Percentiles rank a stretch among this genome's conserved stretches.
These are phyloP conservation scores for Cordyceps tenuipes DNA, from an alignment of 2,329 filamentous ascomycete genomes.

Conservation along the genomic window DNA sequence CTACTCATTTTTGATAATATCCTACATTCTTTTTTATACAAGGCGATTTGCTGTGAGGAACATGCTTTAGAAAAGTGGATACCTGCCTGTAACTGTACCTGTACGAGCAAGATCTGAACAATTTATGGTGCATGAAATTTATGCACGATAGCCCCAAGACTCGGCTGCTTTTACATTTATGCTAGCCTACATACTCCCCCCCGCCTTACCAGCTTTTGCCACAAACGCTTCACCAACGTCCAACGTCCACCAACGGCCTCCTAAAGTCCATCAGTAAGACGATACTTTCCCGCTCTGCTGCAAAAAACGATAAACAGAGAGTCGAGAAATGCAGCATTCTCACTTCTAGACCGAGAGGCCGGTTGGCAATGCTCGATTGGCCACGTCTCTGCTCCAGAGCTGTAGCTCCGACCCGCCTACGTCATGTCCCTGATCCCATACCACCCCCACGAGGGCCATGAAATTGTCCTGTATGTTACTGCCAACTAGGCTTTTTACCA, in stretches of 20 bases:
- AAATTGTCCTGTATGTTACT: slow-evolving; percentile 69
- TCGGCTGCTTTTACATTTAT: too few relatives aligned
- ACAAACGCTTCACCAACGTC: not conserved
- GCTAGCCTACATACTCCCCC: not conserved
- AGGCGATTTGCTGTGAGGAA: not conserved
- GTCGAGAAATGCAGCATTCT: not conserved
- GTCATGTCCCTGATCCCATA: slow-evolving; percentile 68
- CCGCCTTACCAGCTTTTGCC: slow-evolving; percentile 5
- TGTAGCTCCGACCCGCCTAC: not conserved
- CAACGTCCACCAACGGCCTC: not conserved
- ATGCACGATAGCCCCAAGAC: not conserved
- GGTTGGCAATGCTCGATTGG: not conserved
- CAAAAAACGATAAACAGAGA: not conserved
- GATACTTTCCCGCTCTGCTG: not conserved
- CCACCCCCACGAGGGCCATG: slow-evolving; percentile 60
- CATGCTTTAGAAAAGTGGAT: not conserved
- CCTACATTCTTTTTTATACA: too few relatives aligned
- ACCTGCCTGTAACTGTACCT: not conserved
- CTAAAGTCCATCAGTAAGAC: not conserved
- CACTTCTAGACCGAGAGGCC: not conserved
- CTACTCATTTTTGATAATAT: too few relatives aligned
- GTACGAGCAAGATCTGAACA: too few relatives aligned
- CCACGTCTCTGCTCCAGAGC: not conserved
- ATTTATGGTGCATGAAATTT: too few relatives aligned
- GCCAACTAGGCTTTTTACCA: not conserved